phyloP scores from a whole-genome alignment of 345 rosid species.

The Luvunga scandens region DNA sequence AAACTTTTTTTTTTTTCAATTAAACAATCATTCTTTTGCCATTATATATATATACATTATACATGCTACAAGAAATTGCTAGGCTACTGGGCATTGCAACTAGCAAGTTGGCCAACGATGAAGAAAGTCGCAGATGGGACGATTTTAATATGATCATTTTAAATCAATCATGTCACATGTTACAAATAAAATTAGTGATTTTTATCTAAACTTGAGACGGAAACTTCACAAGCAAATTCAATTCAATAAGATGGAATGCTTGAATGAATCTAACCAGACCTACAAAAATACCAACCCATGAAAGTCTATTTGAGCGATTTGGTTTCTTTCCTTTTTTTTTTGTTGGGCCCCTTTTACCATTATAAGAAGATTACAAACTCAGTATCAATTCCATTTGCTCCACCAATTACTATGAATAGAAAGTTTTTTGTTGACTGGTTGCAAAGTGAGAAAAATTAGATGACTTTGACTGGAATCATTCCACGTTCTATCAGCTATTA shows the following conservation, averaged over 20 bases:
- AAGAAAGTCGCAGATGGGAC: background rate
- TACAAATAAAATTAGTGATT: too few species aligned
- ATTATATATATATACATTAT: background rate
- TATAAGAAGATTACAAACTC: background rate
- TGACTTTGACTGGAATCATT: conserved; percentile 5
- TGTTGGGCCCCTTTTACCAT: background rate
- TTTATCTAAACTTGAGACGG: too few species aligned
- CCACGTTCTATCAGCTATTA: conserved; percentile 2
- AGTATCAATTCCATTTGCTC: background rate
- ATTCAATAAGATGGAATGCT: background rate
- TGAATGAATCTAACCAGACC: background rate
- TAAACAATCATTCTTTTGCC: background rate
- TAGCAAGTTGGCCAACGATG: background rate
- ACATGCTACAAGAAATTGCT: background rate
- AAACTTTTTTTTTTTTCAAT: background rate
- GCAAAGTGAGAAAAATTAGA: background rate
- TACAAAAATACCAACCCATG: background rate
- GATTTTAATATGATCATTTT: background rate
- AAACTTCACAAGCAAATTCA: background rate
- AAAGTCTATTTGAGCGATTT: background rate
- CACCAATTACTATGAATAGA: background rate
- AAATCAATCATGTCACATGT: background rate
- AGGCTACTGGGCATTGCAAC: background rate
- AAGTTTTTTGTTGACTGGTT: background rate
- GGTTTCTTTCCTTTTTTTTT: too few species aligned